These are phyloP conservation scores for Solanum hybrid DNA, from an alignment of 305 asterid genomes.

Conservation along the genomic window DNA sequence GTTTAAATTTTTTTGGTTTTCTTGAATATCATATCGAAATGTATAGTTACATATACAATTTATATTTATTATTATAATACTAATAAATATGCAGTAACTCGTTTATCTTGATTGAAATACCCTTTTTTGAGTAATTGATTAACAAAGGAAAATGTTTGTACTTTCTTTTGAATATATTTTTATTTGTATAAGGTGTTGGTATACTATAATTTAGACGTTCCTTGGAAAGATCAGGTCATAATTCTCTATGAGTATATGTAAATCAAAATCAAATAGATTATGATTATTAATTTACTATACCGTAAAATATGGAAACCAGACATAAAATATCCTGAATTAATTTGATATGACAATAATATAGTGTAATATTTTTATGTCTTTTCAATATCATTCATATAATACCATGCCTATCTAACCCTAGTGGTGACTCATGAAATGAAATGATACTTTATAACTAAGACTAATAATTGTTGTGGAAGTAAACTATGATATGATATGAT, in stretches of 20 bases:
- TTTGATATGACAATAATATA: not conserved
- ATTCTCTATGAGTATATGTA: not conserved
- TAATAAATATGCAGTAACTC: not conserved
- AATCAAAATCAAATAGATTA: not conserved
- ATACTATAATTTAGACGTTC: not conserved
- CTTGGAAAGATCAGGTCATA: not conserved
- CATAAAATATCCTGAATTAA: rapidly evolving
- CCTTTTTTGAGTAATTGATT: not conserved
- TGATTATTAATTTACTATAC: too few relatives aligned
- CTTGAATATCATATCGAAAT: not conserved
- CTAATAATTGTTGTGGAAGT: not conserved
- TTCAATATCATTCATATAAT: not conserved
- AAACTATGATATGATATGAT: not conserved
- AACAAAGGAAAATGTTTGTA: not conserved
- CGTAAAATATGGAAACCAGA: too few relatives aligned
- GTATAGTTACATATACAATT: not conserved
- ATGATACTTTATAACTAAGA: not conserved
- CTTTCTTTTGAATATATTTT: not conserved
- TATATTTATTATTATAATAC: not conserved
- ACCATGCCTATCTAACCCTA: not conserved
- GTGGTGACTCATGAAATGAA: not conserved
- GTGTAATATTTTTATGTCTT: not conserved
- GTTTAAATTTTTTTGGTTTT: not conserved
- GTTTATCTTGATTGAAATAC: not conserved
- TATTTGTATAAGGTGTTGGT: not conserved